A percentile compares a stretch with the other conserved stretches of the same genome.
Conservation (phyloP, 1,284 basidiomycete genomes). For the Somion occarium region DNA sequence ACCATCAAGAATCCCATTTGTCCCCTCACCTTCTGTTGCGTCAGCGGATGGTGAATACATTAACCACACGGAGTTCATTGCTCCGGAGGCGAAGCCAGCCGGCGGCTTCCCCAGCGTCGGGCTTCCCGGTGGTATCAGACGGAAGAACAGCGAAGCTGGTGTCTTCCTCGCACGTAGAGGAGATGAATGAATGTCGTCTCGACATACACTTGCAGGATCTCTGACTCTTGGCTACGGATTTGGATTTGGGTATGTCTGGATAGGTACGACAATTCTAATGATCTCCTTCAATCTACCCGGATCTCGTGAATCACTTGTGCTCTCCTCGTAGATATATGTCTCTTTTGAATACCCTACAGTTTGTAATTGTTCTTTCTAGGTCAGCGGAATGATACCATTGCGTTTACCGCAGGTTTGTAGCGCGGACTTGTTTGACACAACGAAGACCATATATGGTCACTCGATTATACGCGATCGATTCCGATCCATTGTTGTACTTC, state of each 20-base stretch:
- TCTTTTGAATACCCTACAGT: not conserved
- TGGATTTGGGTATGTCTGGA: not conserved
- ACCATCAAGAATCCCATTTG: constrained; percentile 9
- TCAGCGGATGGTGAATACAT: constrained; percentile 11
- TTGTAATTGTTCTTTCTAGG: not conserved
- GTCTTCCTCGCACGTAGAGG: constrained; percentile 28
- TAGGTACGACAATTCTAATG: not conserved
- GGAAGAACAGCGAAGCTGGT: constrained; percentile 29
- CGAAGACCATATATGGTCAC: not conserved
- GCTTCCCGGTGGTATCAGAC: constrained; percentile 19
- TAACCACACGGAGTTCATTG: constrained; percentile 1
- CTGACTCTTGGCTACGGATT: not conserved
- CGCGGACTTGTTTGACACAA: no score
- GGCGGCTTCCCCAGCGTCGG: constrained; percentile 26
- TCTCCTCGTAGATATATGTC: not conserved
- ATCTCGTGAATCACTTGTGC: not conserved
- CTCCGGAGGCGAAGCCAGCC: not conserved
- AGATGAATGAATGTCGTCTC: constrained; percentile 13
- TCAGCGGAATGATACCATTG: not conserved
- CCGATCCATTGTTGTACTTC: not conserved
- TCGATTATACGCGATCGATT: not conserved
- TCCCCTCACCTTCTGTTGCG: constrained; percentile 6
- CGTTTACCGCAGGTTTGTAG: not conserved
- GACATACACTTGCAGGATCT: no score
- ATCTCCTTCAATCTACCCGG: not conserved